A percentile compares a stretch with the other conserved stretches of the same genome.
phyloP scores from a whole-genome alignment of 768 basidiomycete genomes.

The Rhodotorula diobovata region DNA sequence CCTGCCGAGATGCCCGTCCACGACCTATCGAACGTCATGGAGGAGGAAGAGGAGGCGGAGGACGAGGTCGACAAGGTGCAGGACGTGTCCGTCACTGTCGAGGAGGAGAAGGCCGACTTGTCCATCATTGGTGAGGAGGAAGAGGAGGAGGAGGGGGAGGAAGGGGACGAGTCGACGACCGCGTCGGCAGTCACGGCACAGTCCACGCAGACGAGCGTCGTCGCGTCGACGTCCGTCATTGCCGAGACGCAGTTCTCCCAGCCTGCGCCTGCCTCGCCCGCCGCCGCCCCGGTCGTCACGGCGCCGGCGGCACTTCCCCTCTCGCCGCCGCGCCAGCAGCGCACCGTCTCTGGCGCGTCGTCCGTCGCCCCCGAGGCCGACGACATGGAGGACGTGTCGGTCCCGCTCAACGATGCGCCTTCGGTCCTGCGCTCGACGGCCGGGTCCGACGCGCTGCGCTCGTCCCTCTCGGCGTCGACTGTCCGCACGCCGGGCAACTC shows the following conservation, averaged over 20 bases:
- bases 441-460: conserved; percentile 4
- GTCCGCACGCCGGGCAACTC: conserved; percentile 25
- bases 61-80: background rate
- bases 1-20: background rate
- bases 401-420: conserved; percentile 36
- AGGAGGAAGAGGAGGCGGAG: conserved; percentile 20
- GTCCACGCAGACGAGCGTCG: background rate
- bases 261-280: background rate
- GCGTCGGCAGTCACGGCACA: conserved; percentile 1
- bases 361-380: conserved; percentile 32
- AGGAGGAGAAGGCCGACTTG: conserved; percentile 16
- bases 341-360: conserved; percentile 26
- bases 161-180: background rate
- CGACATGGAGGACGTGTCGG: conserved; percentile 11
- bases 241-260: conserved; percentile 16
- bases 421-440: conserved; percentile 15
- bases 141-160: conserved; percentile 27
- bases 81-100: background rate
- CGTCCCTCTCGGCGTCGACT: conserved; percentile 17
- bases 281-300: background rate
- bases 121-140: conserved; percentile 30
- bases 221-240: background rate
- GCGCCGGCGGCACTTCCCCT: background rate
- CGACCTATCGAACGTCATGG: conserved; percentile 22
- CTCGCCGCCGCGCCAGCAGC: conserved; percentile 1